Evolutionary conservation across 352 stramenopile species (phyloP).

Genomic region (Phytopythium ostracodes): DNA sequence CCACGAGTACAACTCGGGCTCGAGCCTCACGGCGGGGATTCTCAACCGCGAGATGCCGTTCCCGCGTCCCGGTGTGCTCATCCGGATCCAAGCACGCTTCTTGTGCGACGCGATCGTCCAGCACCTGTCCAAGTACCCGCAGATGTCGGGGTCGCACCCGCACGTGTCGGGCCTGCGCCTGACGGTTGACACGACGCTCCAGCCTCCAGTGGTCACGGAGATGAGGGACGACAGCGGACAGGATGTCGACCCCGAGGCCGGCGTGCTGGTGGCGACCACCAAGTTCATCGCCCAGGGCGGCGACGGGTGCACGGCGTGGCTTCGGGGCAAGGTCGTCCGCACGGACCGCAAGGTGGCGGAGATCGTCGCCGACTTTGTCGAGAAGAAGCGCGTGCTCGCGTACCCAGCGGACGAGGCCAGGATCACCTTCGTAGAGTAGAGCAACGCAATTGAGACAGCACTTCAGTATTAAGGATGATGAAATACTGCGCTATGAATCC

Average conservation of each 20-base stretch:
- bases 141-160: constrained; percentile 55
- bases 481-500: neutral
- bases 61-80: constrained; percentile 35
- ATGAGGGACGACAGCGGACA: constrained; percentile 32
- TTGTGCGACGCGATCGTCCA: constrained; percentile 54
- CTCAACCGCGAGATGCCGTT: constrained; percentile 74
- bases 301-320: constrained; percentile 57
- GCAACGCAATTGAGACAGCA: too few species aligned
- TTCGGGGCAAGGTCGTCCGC: constrained; percentile 28
- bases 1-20: constrained; percentile 49
- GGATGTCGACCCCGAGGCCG: constrained; percentile 28
- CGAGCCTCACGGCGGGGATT: constrained; percentile 46
- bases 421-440: constrained; percentile 36
- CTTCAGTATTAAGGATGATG: too few species aligned
- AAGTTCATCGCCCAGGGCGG: constrained; percentile 58
- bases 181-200: constrained; percentile 6
- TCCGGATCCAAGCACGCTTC: constrained; percentile 42
- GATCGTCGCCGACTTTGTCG: constrained; percentile 21
- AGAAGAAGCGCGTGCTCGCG: constrained; percentile 37
- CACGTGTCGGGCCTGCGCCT: constrained; percentile 54
- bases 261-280: constrained; percentile 50
- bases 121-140: constrained; percentile 52
- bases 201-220: constrained; percentile 16
- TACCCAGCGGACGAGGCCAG: constrained; percentile 33
- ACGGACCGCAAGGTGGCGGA: constrained; percentile 26